A percentile compares a stretch with the other conserved stretches of the same genome.
Conservation (phyloP, 163 green algal species). For the Smithsoniella earleae region DNA sequence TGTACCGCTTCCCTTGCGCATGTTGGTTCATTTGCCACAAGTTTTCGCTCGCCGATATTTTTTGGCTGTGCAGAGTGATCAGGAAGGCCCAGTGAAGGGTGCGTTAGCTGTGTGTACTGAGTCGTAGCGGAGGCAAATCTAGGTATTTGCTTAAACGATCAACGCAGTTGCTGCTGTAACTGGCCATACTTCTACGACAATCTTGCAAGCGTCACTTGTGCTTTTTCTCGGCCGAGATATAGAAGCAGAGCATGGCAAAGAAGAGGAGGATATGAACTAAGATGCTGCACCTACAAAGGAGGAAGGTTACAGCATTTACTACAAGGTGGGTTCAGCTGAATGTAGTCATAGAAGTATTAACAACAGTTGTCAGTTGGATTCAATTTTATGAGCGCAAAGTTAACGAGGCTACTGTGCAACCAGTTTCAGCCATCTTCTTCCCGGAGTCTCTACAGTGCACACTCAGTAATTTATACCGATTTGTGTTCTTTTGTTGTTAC, state of each 20-base stretch:
- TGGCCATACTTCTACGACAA: slow-evolving; percentile 55
- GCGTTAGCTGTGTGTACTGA: slow-evolving; percentile 82
- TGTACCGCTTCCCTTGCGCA: too few relatives aligned
- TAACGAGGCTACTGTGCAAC: too few relatives aligned
- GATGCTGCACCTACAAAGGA: slow-evolving; percentile 49
- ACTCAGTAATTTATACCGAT: too few relatives aligned
- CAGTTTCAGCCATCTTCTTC: too few relatives aligned
- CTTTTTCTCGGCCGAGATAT: slow-evolving; percentile 89
- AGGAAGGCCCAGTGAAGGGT: slow-evolving; percentile 81
- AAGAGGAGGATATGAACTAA: slow-evolving; percentile 28
- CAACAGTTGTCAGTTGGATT: too few relatives aligned
- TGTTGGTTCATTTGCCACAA: too few relatives aligned
- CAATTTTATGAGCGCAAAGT: too few relatives aligned
- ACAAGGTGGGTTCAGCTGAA: slow-evolving; percentile 50
- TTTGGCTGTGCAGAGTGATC: slow-evolving; percentile 47
- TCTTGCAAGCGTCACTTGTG: slow-evolving; percentile 83
- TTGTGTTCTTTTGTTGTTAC: too few relatives aligned
- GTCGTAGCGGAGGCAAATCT: slow-evolving; percentile 85
- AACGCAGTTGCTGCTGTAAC: slow-evolving; percentile 83
- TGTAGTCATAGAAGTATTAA: too few relatives aligned
- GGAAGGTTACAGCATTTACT: slow-evolving; percentile 81
- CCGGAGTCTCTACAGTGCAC: too few relatives aligned
- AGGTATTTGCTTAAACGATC: slow-evolving; percentile 82
- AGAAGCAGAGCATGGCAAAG: slow-evolving; percentile 35
- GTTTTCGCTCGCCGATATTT: too few relatives aligned